These are phyloP conservation scores for Trichoderma citrinoviride DNA, from an alignment of 2,329 filamentous ascomycete genomes.

Conservation along the genomic window DNA sequence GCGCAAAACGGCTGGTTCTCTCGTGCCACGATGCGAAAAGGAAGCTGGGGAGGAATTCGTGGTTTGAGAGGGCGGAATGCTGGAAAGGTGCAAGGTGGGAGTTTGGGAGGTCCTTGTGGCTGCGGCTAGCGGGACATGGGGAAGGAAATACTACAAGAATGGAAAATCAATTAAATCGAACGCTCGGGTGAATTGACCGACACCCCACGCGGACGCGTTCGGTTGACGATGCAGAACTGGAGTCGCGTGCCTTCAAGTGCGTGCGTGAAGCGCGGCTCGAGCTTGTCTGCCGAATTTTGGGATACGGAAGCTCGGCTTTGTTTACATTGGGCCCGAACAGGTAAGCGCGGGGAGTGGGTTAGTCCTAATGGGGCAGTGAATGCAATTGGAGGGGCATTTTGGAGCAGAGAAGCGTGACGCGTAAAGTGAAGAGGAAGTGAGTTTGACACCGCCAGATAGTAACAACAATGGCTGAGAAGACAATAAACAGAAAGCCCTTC, in stretches of 20 bases:
- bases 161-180: too few species aligned
- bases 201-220: slow-evolving; percentile 17
- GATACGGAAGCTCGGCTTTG: slow-evolving; percentile 5
- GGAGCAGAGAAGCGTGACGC: slow-evolving; percentile 8
- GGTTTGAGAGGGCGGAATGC: slow-evolving; percentile 1
- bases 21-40: neutral
- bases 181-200: too few species aligned
- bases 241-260: slow-evolving; percentile 18
- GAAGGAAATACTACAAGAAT: neutral
- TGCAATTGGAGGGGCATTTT: neutral
- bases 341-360: neutral
- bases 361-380: neutral
- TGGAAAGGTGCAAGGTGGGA: neutral
- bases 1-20: slow-evolving; percentile 1
- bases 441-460: neutral
- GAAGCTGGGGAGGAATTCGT: neutral
- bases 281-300: slow-evolving; percentile 3
- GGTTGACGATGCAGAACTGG: neutral
- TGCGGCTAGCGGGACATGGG: neutral
- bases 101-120: neutral
- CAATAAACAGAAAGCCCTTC: neutral
- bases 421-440: neutral
- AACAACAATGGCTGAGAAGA: neutral
- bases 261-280: neutral
- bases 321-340: slow-evolving; percentile 16